A percentile compares a stretch with the other conserved stretches of the same genome.
Conservation (phyloP, 345 rosid genomes). For the Mangifera indica region DNA sequence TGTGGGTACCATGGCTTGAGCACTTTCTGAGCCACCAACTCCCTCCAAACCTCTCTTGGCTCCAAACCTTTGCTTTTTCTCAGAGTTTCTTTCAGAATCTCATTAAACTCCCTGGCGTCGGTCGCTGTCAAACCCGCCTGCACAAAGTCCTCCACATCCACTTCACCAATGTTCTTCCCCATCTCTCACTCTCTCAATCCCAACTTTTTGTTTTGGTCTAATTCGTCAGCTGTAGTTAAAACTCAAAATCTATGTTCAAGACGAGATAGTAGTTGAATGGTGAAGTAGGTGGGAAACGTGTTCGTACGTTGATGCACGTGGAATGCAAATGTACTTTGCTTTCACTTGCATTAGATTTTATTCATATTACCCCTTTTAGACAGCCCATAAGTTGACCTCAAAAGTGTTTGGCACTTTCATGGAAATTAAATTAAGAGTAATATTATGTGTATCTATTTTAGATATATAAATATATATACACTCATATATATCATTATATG, state of each 20-base stretch:
- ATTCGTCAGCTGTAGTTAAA: no score
- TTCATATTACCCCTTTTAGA: no score
- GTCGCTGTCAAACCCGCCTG: conserved; percentile 46
- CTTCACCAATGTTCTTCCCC: conserved; percentile 39
- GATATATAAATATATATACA: no score
- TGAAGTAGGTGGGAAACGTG: not conserved
- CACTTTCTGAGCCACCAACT: conserved; percentile 42
- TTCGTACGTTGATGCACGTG: not conserved
- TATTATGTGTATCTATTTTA: no score
- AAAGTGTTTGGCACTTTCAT: no score
- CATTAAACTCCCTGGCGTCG: conserved; percentile 43
- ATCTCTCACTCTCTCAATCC: conserved; percentile 23
- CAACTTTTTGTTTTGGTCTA: no score
- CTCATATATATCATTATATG: no score
- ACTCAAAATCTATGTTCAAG: no score
- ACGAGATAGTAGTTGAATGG: not conserved
- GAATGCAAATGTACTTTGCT: not conserved
- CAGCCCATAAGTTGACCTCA: no score
- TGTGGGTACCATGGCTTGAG: conserved; percentile 77
- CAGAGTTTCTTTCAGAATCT: conserved; percentile 32
- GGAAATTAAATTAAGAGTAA: no score
- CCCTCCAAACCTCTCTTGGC: conserved; percentile 62
- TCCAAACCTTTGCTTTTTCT: conserved; percentile 27
- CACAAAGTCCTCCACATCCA: conserved; percentile 51
- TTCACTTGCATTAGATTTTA: no score